Evolutionary conservation across 2,329 filamentous ascomycete species (phyloP), one percentile per base, ranked within the genome.

Genomic region (Curvularia sp.): DNA sequence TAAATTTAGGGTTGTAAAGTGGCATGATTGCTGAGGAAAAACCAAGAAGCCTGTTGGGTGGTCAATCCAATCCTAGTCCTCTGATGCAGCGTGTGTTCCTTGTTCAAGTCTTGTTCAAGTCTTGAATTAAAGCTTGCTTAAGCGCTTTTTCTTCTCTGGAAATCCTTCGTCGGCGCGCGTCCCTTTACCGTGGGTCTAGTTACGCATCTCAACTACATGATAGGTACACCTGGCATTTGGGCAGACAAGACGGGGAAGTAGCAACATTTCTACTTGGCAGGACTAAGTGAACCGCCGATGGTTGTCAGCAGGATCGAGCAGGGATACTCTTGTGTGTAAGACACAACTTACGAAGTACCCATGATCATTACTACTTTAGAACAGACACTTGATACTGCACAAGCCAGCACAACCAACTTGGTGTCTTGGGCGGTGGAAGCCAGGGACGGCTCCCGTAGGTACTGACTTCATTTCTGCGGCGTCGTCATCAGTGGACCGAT

Each of bases 401-500:
- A 48, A 33, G 30, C 18, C 6, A 12, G 18, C 18, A 20, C 30
- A 49, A 9, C n/a, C 8, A 7, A 7, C 7, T 15, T 26, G 12
- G 35, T 15, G 3, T 46, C 43, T 12, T 13, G 43, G 10, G 15
- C 15, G 24, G 47, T 47, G n/a, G 26, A 47, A 28, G 26, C n/a
- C n/a, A 33, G 18, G 26, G 47, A 39, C 39, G 39, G 22, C 15
- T 35, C 24, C 8, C 26, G 9, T 44, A 48, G 7, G 28, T 31
- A 31, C 20, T 39, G 41, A 20, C 20, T n/a, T 33, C 31, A 46
- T 51, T 61, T 55, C 46, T 41, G 49, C 49, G 33, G 57, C 59
- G 58, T 66, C 65, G 63, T 67, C 61, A 65, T 61, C 65, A 39
- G 63, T 66, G 58, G 61, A 57, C 58, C 65, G 57, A 53, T 58